A percentile compares a stretch with the other conserved stretches of the same genome.
Evolutionary conservation across 2,329 filamentous ascomycete species (phyloP).

Genomic region (Aspergillus pseudoglaucus): DNA sequence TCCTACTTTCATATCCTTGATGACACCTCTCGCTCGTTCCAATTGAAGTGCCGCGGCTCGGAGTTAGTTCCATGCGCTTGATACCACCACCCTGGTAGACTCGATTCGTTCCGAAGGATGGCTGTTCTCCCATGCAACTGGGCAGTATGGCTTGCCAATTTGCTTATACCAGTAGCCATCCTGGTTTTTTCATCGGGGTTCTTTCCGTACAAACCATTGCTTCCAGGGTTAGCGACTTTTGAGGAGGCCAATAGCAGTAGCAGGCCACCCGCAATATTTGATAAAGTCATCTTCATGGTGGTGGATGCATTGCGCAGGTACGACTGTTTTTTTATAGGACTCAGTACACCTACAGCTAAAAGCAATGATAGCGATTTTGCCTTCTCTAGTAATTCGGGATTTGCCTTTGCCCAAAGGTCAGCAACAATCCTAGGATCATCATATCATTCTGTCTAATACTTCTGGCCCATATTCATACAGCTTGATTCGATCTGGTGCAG

Average conservation of each 20-base stretch:
- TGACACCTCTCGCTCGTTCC: no score
- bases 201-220: conserved; percentile 94
- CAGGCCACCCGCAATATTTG: conserved; percentile 65
- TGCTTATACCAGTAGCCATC: conserved; percentile 69
- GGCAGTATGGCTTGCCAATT: conserved; percentile 60
- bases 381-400: conserved; percentile 71
- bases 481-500: conserved; percentile 73
- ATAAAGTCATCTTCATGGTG: conserved; percentile 94
- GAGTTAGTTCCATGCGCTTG: not conserved
- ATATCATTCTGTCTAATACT: conserved; percentile 10
- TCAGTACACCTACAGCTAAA: conserved; percentile 10
- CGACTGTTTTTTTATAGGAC: conserved; percentile 7
- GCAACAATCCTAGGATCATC: conserved; percentile 3
- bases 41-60: not conserved
- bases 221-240: conserved; percentile 71
- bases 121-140: conserved; percentile 20
- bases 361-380: conserved; percentile 72
- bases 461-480: conserved; percentile 40
- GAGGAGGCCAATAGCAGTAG: conserved; percentile 46
- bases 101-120: conserved; percentile 12
- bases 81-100: not conserved
- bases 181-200: conserved; percentile 80
- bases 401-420: conserved; percentile 80
- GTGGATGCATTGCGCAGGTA: conserved; percentile 90
- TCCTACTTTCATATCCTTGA: no score